phyloP scores from a whole-genome alignment of 2,329 filamentous ascomycete species.

The Tolypocladium pustulatum region DNA sequence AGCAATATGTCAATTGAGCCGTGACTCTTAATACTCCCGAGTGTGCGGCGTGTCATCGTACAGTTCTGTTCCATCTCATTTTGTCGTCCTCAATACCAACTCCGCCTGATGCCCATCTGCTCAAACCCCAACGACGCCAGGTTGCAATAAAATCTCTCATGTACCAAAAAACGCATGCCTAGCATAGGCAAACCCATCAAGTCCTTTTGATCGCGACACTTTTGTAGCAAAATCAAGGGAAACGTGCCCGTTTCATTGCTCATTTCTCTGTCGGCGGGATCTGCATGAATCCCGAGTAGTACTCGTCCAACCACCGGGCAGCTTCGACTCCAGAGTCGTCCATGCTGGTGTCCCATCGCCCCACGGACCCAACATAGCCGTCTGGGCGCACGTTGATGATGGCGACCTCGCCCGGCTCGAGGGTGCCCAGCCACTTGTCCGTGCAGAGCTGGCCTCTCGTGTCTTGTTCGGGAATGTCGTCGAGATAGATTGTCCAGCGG shows the following conservation, averaged over 20 bases:
- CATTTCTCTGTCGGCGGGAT: conserved; percentile 22
- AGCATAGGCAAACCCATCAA: not conserved
- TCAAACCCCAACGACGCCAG: not conserved
- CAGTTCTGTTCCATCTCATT: not conserved
- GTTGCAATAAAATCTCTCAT: not conserved
- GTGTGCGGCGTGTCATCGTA: not conserved
- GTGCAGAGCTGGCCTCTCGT: conserved; percentile 44
- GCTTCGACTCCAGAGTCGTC: conserved; percentile 41
- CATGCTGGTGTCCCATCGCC: conserved; percentile 39
- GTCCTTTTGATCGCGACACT: not conserved
- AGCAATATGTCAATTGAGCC: not conserved
- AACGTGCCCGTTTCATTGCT: not conserved
- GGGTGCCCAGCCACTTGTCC: conserved; percentile 57
- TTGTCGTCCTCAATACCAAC: not conserved
- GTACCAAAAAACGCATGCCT: not conserved
- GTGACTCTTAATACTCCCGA: not conserved
- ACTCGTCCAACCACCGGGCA: conserved; percentile 42
- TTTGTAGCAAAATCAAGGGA: not conserved
- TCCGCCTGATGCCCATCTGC: not conserved
- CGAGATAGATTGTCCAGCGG: conserved; percentile 63
- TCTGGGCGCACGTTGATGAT: conserved; percentile 62
- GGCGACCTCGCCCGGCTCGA: conserved; percentile 46
- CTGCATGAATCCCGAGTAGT: conserved; percentile 44
- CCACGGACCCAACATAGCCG: conserved; percentile 60
- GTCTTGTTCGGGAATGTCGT: conserved; percentile 49